Evolutionary conservation across 768 basidiomycete species (phyloP).

Genomic region (Russula virescens): DNA sequence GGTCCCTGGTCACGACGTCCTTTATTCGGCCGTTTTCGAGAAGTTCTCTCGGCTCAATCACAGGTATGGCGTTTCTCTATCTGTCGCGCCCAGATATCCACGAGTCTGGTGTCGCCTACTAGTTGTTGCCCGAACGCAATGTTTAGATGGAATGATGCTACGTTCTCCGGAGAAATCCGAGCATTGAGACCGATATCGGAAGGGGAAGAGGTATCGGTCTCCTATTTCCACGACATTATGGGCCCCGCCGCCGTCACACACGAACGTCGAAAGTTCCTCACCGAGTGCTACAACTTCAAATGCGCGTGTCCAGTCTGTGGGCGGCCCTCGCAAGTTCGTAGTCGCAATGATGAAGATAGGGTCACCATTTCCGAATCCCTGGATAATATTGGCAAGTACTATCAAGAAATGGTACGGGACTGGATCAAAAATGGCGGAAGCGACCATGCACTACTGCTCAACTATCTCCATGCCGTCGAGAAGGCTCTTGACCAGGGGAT

Average conservation of each 20-base stretch:
- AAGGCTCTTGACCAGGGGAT: constrained; percentile 1
- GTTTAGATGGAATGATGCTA: constrained; percentile 25
- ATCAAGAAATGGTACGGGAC: constrained; percentile 8
- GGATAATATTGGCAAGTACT: not conserved
- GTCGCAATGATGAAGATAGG: constrained; percentile 21
- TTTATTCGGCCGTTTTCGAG: constrained; percentile 27
- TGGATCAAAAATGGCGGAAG: not conserved
- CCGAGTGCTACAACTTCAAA: constrained; percentile 29
- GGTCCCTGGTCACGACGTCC: constrained; percentile 9
- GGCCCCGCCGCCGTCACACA: not conserved
- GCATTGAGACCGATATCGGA: constrained; percentile 29
- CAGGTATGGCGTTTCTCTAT: not conserved
- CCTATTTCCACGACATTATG: constrained; percentile 27
- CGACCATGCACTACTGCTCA: not conserved
- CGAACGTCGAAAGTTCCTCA: constrained; percentile 28
- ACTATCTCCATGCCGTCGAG: not conserved
- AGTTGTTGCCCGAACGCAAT: constrained; percentile 27
- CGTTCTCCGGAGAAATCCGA: constrained; percentile 31
- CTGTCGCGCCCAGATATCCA: not conserved
- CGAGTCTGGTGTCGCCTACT: constrained; percentile 15
- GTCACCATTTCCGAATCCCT: not conserved
- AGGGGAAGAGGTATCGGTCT: constrained; percentile 32
- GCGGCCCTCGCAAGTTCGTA: constrained; percentile 15
- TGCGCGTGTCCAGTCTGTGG: constrained; percentile 33
- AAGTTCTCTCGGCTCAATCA: constrained; percentile 28